phyloP scores from a whole-genome alignment of 805 yeast genomes.

The Nakazawaea ambrosiae region DNA sequence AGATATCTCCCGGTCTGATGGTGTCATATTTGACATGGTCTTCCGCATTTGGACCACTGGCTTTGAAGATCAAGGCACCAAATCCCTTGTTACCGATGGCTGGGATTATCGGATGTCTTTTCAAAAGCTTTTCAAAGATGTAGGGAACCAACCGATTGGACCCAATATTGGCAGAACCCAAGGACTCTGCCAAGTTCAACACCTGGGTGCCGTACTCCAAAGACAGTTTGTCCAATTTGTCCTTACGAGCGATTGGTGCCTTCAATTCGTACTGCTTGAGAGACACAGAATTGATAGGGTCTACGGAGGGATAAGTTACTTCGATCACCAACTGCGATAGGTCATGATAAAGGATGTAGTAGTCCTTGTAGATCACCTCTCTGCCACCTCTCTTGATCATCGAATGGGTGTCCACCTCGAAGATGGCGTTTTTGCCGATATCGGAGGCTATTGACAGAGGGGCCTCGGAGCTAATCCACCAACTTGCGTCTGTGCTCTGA shows the following conservation, averaged over 20 bases:
- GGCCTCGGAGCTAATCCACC: constrained; percentile 63
- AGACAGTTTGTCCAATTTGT: constrained; percentile 42
- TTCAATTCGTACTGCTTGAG: constrained; percentile 24
- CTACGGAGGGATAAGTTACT: constrained; percentile 43
- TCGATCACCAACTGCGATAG: constrained; percentile 60
- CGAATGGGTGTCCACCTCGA: constrained; percentile 56
- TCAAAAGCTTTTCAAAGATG: constrained; percentile 7
- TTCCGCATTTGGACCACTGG: constrained; percentile 44
- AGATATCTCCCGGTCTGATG: constrained; percentile 76
- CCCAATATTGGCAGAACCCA: constrained; percentile 23
- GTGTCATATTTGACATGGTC: constrained; percentile 49
- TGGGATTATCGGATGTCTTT: constrained; percentile 27
- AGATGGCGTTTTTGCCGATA: constrained; percentile 42
- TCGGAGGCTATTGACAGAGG: constrained; percentile 44
- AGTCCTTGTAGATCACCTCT: constrained; percentile 44
- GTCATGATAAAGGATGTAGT: constrained; percentile 67
- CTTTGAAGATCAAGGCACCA: constrained; percentile 56
- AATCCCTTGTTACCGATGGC: constrained; percentile 62
- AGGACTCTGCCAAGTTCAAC: constrained; percentile 34
- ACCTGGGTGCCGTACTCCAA: constrained; percentile 44
- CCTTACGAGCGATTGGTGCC: constrained; percentile 40
- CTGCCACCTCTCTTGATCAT: constrained; percentile 54
- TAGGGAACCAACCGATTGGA: constrained; percentile 7
- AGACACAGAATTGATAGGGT: constrained; percentile 45
- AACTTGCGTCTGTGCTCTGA: constrained; percentile 25